A percentile compares a stretch with the other conserved stretches of the same genome.
Conservation (phyloP, 129 eudicot genomes). For the Ambrosia trifida region DNA sequence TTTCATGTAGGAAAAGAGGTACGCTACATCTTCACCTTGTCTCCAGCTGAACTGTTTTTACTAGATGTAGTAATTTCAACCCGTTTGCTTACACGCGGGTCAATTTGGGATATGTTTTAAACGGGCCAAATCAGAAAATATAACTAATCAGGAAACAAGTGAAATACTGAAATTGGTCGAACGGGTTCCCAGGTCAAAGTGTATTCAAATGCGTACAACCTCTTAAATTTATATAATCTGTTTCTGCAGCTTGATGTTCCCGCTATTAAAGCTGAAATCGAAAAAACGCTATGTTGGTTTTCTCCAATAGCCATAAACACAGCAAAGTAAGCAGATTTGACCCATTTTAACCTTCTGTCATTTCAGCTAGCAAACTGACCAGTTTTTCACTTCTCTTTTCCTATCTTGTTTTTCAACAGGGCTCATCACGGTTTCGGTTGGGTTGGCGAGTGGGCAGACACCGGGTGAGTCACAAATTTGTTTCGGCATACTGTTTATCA, state of each 20-base stretch:
- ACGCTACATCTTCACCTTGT: conserved; percentile 9
- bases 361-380: neutral
- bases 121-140: neutral
- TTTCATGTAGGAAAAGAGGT: conserved; percentile 73
- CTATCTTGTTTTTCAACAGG: conserved; percentile 37
- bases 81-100: neutral
- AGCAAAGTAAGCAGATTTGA: conserved; percentile 53
- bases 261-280: conserved; percentile 78
- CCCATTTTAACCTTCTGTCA: conserved; percentile 1
- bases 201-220: neutral
- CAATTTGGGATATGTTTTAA: neutral
- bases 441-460: conserved; percentile 96
- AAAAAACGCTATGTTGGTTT: conserved; percentile 83
- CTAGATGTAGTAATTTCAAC: neutral
- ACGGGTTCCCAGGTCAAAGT: neutral
- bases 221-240: neutral
- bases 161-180: neutral
- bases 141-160: neutral
- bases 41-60: neutral
- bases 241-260: conserved; percentile 56
- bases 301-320: conserved; percentile 80
- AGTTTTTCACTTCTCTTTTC: conserved; percentile 1
- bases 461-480: conserved; percentile 52
- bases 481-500: neutral
- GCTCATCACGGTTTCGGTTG: conserved; percentile 97